Evolutionary conservation across 2,329 filamentous ascomycete genomes (phyloP).

Genomic region (Colletotrichum sp.): DNA sequence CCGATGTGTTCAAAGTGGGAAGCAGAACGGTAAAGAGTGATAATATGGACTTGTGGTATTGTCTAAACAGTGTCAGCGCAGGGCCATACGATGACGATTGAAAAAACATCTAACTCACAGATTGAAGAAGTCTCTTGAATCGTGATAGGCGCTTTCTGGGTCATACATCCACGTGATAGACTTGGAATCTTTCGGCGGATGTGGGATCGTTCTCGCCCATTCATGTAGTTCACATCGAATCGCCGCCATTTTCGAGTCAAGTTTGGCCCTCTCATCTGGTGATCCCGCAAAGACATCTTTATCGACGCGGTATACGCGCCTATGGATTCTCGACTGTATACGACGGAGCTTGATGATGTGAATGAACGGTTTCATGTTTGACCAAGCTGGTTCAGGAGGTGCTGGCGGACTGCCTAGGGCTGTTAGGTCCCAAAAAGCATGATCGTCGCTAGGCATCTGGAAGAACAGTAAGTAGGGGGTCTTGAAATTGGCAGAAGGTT

Average conservation of each 20-base stretch:
- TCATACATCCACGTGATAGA: slow-evolving; percentile 32
- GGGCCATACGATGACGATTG: too few relatives aligned
- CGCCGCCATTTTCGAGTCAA: slow-evolving; percentile 23
- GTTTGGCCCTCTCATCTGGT: background rate
- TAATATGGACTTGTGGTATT: slow-evolving; percentile 30
- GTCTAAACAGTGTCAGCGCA: background rate
- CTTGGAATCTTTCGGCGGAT: slow-evolving; percentile 24
- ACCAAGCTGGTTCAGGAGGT: slow-evolving; percentile 6
- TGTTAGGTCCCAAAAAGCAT: slow-evolving; percentile 26
- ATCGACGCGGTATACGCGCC: slow-evolving; percentile 26
- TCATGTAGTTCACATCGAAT: slow-evolving; percentile 25
- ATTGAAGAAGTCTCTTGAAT: slow-evolving; percentile 29
- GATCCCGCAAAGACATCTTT: slow-evolving; percentile 19
- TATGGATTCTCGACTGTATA: slow-evolving; percentile 26
- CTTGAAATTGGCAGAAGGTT: background rate
- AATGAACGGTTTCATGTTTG: slow-evolving; percentile 29
- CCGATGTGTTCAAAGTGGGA: slow-evolving; percentile 23
- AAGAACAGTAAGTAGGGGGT: background rate
- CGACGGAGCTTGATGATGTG: slow-evolving; percentile 28
- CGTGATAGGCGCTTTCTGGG: slow-evolving; percentile 27
- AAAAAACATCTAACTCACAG: too few relatives aligned
- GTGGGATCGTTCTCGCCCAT: slow-evolving; percentile 24
- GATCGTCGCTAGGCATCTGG: slow-evolving; percentile 26
- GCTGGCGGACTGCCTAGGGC: background rate
- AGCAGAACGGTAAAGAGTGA: slow-evolving; percentile 28